Evolutionary conservation across 306 rosid species (phyloP), one percentile per base, ranked within the genome.

Genomic region (Hippophae tibetana): DNA sequence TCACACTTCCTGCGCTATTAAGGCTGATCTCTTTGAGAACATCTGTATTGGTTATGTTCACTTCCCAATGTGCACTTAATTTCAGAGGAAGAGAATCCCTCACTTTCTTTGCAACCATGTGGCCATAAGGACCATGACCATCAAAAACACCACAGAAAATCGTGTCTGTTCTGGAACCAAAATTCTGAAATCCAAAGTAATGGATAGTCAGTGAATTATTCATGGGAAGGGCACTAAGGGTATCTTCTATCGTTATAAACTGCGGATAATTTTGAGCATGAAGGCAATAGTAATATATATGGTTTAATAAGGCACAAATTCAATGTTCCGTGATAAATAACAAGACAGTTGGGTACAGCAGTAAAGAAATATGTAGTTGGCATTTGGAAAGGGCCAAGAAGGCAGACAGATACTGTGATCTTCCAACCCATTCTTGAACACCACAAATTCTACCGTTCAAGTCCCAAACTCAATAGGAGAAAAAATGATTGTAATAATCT

Each of bases 101-200:
- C 82, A 93, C 99, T 79, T 78, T 88, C 79, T 84, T 93, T 1
- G 99, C 99, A 60, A 93, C 99, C 99, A 93, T 79, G 74, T 93
- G 99, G 56, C 99, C 99, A 63, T 23, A 93, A 0, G 99, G 99
- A 54, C 99, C 99, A 8, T 93, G 99, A 43, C 99, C 99, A 71
- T 93, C 99, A 57, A 93, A 93, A 74, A 93, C 99, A 46, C 99
- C 99, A 64, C 99, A 93, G 75, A 93, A 93, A 66, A 72, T 46
- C n/a, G 97, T 77, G 71, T 82, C 95, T 42, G 74, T 75, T 66
- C 94, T 77, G 13, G 94, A 84, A 60, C 95, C 83, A 54, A 93
- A 93, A 79, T 89, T 88, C 99, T 93, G 89, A 60, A 70, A 70
- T 31, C 8, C 31, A 72, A 43, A 52, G 44, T 46, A 7, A 56